Evolutionary conservation across 257 asterid genomes (phyloP).

Genomic region (Paraleonurus japonicus): DNA sequence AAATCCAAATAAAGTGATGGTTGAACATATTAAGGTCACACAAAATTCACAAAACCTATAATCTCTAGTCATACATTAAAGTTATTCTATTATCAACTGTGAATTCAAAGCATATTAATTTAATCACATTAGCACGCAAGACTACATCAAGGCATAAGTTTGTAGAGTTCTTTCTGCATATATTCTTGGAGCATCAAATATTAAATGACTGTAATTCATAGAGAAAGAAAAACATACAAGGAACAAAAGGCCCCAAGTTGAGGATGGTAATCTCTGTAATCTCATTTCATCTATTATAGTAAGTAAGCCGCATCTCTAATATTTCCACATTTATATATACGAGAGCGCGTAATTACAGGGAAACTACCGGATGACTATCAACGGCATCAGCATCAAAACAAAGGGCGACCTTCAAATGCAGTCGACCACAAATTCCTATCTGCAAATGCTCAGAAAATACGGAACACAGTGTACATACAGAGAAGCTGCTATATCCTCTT

Average conservation of each 20-base stretch:
- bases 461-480: not conserved
- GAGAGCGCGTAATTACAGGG: constrained; percentile 35
- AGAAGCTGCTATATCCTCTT: not conserved
- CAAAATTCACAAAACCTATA: no score
- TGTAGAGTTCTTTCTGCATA: not conserved
- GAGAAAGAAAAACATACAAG: not conserved
- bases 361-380: not conserved
- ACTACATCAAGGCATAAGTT: not conserved
- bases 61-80: no score
- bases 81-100: no score
- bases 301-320: not conserved
- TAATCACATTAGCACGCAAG: no score
- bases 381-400: not conserved
- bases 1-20: no score
- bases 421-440: constrained; percentile 1
- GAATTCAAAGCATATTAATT: no score
- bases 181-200: not conserved
- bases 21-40: no score
- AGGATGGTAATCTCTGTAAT: not conserved
- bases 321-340: constrained; percentile 11
- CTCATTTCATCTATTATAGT: not conserved
- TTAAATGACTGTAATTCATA: not conserved
- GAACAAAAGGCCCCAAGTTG: not conserved
- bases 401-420: not conserved
- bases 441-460: not conserved